phyloP scores from a whole-genome alignment of 768 basidiomycete genomes.

The Tubosaeta sp. region DNA sequence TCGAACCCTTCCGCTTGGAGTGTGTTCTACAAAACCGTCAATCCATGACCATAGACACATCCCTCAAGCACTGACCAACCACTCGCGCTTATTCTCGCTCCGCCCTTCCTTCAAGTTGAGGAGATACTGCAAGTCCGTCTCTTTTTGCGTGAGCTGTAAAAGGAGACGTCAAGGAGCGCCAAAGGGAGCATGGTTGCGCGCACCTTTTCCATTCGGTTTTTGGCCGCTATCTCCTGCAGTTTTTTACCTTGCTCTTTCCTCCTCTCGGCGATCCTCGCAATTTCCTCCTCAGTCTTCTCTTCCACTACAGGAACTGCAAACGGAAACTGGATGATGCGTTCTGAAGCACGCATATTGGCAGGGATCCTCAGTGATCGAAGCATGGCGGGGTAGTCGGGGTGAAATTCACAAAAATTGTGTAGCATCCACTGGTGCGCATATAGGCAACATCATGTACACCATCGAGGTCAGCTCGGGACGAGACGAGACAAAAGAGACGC shows the following conservation, averaged over 20 bases:
- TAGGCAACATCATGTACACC: background rate
- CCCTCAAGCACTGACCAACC: constrained; percentile 46
- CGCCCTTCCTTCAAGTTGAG: constrained; percentile 60
- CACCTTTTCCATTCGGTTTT: constrained; percentile 82
- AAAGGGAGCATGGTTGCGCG: background rate
- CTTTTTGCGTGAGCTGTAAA: constrained; percentile 65
- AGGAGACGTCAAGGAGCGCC: background rate
- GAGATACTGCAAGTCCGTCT: constrained; percentile 66
- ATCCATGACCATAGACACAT: background rate
- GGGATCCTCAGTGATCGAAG: constrained; percentile 72
- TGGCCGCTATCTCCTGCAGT: constrained; percentile 88
- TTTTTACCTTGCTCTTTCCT: constrained; percentile 82
- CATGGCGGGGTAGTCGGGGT: constrained; percentile 66
- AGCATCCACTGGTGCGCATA: constrained; percentile 75
- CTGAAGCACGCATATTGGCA: constrained; percentile 52
- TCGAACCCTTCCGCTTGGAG: constrained; percentile 69
- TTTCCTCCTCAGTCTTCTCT: constrained; percentile 90
- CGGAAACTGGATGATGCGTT: constrained; percentile 86
- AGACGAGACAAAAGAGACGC: constrained; percentile 20
- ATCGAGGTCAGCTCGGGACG: background rate
- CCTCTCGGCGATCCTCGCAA: constrained; percentile 72
- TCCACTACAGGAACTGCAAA: constrained; percentile 58
- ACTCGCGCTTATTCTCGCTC: constrained; percentile 65
- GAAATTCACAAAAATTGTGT: constrained; percentile 79
- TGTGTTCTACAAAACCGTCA: constrained; percentile 39